These are phyloP conservation scores for Globisporangium lucens DNA, from an alignment of 352 stramenopile genomes.

Conservation along the genomic window DNA sequence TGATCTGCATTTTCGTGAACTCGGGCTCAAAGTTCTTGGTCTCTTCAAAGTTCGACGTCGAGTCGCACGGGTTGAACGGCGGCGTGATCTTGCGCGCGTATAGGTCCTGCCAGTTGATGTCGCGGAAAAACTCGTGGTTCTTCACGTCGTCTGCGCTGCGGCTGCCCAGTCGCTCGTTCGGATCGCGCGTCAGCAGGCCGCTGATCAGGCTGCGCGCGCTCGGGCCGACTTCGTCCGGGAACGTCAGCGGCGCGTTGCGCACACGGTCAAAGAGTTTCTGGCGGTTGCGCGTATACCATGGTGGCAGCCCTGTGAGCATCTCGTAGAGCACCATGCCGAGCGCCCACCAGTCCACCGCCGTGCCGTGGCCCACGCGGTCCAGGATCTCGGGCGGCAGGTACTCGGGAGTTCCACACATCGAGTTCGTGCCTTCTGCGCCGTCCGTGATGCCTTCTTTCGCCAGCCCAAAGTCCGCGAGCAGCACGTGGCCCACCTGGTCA, in stretches of 20 bases:
- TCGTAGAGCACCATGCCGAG: slow-evolving; percentile 93
- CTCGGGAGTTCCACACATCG: slow-evolving; percentile 90
- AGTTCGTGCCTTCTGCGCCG: slow-evolving; percentile 81
- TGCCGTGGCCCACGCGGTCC: slow-evolving; percentile 86
- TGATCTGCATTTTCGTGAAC: slow-evolving; percentile 90
- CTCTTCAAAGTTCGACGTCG: slow-evolving; percentile 57
- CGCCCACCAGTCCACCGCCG: slow-evolving; percentile 91
- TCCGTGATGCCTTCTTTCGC: slow-evolving; percentile 86
- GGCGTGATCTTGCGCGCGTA: slow-evolving; percentile 81
- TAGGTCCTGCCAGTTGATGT: slow-evolving; percentile 80
- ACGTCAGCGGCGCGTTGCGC: slow-evolving; percentile 81
- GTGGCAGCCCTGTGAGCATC: slow-evolving; percentile 91
- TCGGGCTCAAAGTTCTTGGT: slow-evolving; percentile 89
- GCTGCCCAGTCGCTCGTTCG: slow-evolving; percentile 74
- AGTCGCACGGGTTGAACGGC: slow-evolving; percentile 84
- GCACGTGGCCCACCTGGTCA: slow-evolving; percentile 64
- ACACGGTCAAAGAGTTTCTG: slow-evolving; percentile 92
- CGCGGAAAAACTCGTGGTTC: slow-evolving; percentile 80
- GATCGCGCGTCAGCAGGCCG: slow-evolving; percentile 77
- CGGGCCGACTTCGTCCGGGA: slow-evolving; percentile 81
- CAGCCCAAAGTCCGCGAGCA: slow-evolving; percentile 86
- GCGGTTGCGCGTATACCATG: slow-evolving; percentile 92
- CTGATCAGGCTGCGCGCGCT: slow-evolving; percentile 78
- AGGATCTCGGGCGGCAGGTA: slow-evolving; percentile 93
- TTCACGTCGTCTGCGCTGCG: slow-evolving; percentile 80